These are phyloP conservation scores for Ziziphus jujuba DNA, from an alignment of 306 rosid genomes.

Conservation along the genomic window DNA sequence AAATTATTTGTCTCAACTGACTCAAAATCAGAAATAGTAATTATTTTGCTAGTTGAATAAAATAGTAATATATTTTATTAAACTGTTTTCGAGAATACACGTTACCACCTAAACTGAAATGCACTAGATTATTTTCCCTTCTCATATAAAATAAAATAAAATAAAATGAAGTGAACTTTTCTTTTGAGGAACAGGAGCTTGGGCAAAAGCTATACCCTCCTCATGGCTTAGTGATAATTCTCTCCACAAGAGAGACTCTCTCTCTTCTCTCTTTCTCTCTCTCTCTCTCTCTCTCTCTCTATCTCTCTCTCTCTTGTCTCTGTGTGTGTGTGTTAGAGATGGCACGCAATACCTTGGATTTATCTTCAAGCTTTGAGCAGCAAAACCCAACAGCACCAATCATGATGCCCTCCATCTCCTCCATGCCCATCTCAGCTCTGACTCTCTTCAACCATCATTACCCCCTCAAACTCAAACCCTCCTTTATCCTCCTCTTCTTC, in stretches of 20 bases:
- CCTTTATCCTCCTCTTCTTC: conserved; percentile 37
- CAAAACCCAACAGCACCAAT: too few relatives aligned
- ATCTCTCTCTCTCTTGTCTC: conserved; percentile 3
- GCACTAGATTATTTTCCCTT: conserved; percentile 24
- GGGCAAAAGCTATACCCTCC: conserved; percentile 29
- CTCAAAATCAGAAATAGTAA: too few relatives aligned
- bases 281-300: conserved; percentile 36
- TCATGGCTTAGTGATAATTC: conserved; percentile 43
- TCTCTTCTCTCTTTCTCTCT: conserved; percentile 26
- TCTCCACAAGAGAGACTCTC: conserved; percentile 32
- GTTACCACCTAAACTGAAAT: background rate
- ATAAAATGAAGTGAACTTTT: conserved; percentile 29
- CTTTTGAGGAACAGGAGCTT: conserved; percentile 33
- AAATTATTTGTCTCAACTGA: too few relatives aligned
- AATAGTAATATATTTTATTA: too few relatives aligned
- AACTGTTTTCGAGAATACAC: too few relatives aligned
- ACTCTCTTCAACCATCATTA: conserved; percentile 39
- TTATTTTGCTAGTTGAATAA: too few relatives aligned
- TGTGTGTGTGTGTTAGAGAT: too few relatives aligned
- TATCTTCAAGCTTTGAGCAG: too few relatives aligned
- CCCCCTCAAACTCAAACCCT: conserved; percentile 49
- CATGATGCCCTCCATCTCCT: too few relatives aligned
- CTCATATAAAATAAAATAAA: conserved; percentile 15
- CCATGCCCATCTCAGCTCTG: too few relatives aligned
- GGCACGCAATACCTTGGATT: too few relatives aligned